Conservation (phyloP, 2,329 filamentous ascomycete genomes). For the Cladorrhinum sp. region DNA sequence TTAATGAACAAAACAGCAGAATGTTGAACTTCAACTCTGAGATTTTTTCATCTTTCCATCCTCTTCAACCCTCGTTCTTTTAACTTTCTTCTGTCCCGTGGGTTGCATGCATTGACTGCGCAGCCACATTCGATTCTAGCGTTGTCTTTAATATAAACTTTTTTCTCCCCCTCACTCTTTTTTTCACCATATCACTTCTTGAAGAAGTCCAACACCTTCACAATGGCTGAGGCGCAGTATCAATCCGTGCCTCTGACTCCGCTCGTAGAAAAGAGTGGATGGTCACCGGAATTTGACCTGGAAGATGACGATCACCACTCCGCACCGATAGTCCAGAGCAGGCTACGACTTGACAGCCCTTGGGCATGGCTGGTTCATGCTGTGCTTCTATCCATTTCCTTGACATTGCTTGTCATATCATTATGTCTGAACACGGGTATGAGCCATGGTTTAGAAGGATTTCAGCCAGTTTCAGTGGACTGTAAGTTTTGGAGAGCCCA, state of each 20-base stretch:
- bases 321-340: background rate
- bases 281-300: background rate
- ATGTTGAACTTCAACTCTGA: background rate
- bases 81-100: background rate
- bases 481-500: slow-evolving; percentile 36
- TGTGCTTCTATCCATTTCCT: slow-evolving; percentile 38
- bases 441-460: slow-evolving; percentile 10
- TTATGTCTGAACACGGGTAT: slow-evolving; percentile 36
- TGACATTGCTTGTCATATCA: slow-evolving; percentile 41
- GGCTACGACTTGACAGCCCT: slow-evolving; percentile 20
- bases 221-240: background rate
- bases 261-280: background rate
- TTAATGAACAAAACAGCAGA: background rate
- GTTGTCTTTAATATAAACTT: background rate
- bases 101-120: background rate
- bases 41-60: background rate
- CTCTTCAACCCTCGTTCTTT: background rate
- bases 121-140: background rate
- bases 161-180: too few species aligned
- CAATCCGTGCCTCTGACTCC: background rate
- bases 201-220: background rate
- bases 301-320: background rate
- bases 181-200: background rate
- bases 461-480: slow-evolving; percentile 23
- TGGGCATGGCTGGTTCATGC: slow-evolving; percentile 42